A percentile compares a stretch with the other conserved stretches of the same genome.
Evolutionary conservation across 805 yeast species (phyloP).

Genomic region (Suhomyces sp.): DNA sequence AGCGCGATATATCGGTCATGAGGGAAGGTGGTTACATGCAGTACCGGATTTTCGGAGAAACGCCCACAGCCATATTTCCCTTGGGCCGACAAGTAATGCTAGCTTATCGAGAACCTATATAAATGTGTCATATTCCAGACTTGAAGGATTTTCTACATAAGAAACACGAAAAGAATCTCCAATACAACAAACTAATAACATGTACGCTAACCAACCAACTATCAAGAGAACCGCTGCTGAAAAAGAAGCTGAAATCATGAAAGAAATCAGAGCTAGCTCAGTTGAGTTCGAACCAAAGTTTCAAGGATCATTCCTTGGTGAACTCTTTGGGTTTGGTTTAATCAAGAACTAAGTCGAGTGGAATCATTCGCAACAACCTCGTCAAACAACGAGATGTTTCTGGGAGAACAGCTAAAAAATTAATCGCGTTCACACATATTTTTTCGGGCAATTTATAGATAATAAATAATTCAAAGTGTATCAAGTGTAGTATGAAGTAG

Average conservation of each 20-base stretch:
- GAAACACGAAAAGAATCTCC: background rate
- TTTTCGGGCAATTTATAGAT: background rate
- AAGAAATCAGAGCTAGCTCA: slow-evolving; percentile 36
- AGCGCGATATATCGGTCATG: background rate
- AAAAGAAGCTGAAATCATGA: slow-evolving; percentile 46
- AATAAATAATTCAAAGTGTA: background rate
- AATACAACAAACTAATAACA: background rate
- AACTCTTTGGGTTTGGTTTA: slow-evolving; percentile 34
- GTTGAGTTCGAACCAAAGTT: slow-evolving; percentile 38
- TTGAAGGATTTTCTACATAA: background rate
- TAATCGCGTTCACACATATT: background rate
- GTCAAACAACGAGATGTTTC: background rate
- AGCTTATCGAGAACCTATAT: background rate
- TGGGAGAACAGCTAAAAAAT: background rate
- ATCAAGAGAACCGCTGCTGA: slow-evolving; percentile 30
- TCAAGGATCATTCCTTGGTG: slow-evolving; percentile 40
- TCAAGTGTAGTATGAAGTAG: background rate
- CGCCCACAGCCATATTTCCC: background rate
- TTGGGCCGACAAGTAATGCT: background rate
- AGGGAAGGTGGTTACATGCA: background rate
- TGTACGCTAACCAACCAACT: slow-evolving; percentile 5
- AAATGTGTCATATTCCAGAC: background rate
- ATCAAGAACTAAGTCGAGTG: slow-evolving; percentile 4
- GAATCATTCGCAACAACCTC: background rate
- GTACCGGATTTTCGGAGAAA: background rate